Percentiles rank a stretch among this genome's conserved stretches.
phyloP scores from a whole-genome alignment of 2,329 filamentous ascomycete genomes.

The Scytalidium sp. region DNA sequence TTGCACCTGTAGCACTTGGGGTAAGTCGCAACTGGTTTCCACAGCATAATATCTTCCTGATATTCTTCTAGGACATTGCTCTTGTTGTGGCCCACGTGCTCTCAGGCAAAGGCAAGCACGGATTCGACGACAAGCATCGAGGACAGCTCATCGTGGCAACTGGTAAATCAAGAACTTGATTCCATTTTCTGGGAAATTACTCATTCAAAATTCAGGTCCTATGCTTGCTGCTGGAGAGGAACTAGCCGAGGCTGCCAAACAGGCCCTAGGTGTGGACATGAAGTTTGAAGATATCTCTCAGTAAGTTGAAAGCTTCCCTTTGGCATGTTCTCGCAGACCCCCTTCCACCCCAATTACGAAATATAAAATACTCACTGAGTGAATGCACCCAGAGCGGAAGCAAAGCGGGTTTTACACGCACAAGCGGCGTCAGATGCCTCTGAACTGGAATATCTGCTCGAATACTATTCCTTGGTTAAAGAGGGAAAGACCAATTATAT shows the following conservation, averaged over 20 bases:
- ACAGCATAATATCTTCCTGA: background rate
- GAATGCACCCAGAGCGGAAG: conserved; percentile 19
- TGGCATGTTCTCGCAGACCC: background rate
- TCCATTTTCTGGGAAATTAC: background rate
- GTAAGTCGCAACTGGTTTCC: conserved; percentile 22
- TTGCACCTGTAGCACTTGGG: conserved; percentile 46
- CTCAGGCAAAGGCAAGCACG: conserved; percentile 43
- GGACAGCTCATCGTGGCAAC: conserved; percentile 51
- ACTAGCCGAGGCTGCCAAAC: conserved; percentile 41
- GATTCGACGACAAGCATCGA: conserved; percentile 47
- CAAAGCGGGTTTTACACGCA: conserved; percentile 32
- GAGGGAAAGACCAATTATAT: conserved; percentile 54
- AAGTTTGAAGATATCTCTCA: conserved; percentile 44
- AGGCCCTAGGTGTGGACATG: conserved; percentile 39
- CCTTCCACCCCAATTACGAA: conserved; percentile 26
- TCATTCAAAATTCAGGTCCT: conserved; percentile 31
- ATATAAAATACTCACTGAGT: conserved; percentile 13
- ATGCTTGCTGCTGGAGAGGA: conserved; percentile 44
- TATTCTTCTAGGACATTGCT: conserved; percentile 38
- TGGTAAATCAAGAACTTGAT: conserved; percentile 23
- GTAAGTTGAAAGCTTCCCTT: conserved; percentile 25
- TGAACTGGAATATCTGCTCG: conserved; percentile 45
- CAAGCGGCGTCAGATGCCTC: conserved; percentile 34
- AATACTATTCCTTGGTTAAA: conserved; percentile 50
- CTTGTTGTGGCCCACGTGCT: conserved; percentile 46